Base-by-base conservation (phyloP, 306 rosid genomes). In the Prunus salicina region DNA sequence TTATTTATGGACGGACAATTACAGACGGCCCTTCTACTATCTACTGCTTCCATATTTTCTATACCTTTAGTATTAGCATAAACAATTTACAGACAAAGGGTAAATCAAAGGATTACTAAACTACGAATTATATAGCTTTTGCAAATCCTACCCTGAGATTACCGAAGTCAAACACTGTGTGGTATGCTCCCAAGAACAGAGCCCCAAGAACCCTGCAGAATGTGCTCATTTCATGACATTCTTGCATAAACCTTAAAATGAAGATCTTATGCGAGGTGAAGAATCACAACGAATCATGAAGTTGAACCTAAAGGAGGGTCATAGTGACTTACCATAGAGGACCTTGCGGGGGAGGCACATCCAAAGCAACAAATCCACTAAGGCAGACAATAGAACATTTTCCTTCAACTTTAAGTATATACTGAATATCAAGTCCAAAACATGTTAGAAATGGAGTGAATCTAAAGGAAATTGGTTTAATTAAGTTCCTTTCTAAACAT, bases 331-430 rank as follows among this genome's bases (percentile, higher is more conserved):
- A 91, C 97, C 94, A 91, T 25, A 91, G 81, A 69, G 97, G 97
- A 69, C 97, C 94, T 73, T 86, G 90, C 46, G 94, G 94, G 8
- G 89, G 72, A 83, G 91, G 92, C 77, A 88, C 92, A 80, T 91
- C 94, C 62, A 91, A 45, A 64, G 87, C 84, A 83, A 79, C 83
- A 88, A 91, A 89, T 76, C 94, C 88, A 4, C 86, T 80, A 60
- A 84, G 74, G 87, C 97, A 91, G 76, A 91, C 69, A 63, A 82
- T 69, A 19, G 89, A 78, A 66, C 74, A 64, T 15, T 69, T 85
- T 78, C 81, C 89, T 78, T 82, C 89, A 79, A 88, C 80, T 82
- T 73, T 84, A 57, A 89, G 84, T 66, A 87, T 68, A 78, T 89
- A 91, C 97, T 91, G 90, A 70, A 74, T 34, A 60, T 60, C 7